These are phyloP conservation scores for Datura wrightii DNA, from an alignment of 257 asterid species.

Conservation along the genomic window DNA sequence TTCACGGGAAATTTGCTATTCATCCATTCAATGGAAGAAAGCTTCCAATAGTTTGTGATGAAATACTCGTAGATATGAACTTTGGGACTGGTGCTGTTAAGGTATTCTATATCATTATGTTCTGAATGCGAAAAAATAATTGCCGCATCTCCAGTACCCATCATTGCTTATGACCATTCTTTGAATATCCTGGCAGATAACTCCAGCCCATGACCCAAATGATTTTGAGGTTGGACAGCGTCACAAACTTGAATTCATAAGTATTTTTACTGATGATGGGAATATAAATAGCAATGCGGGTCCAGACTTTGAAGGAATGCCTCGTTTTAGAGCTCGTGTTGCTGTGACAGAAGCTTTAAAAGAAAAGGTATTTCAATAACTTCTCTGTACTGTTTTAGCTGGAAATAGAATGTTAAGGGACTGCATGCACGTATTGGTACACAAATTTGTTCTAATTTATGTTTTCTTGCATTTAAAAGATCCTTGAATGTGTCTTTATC, in stretches of 20 bases:
- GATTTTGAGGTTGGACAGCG: slow-evolving; percentile 98
- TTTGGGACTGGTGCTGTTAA: slow-evolving; percentile 99
- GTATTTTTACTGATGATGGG: slow-evolving; percentile 93
- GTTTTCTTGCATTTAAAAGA: neutral
- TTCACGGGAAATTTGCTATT: slow-evolving; percentile 80
- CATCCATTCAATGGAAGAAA: slow-evolving; percentile 92
- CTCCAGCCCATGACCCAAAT: slow-evolving; percentile 99
- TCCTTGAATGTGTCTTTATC: neutral
- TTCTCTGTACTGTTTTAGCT: neutral
- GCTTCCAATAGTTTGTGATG: slow-evolving; percentile 90
- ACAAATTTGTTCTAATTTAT: slow-evolving; percentile 1
- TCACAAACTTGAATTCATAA: slow-evolving; percentile 78
- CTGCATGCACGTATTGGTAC: neutral
- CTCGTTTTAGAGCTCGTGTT: slow-evolving; percentile 87
- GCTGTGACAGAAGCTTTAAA: slow-evolving; percentile 77
- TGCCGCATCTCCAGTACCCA: neutral
- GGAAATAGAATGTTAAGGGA: slow-evolving; percentile 17
- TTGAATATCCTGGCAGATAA: slow-evolving; percentile 63
- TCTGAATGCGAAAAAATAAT: slow-evolving; percentile 22
- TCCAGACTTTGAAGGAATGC: slow-evolving; percentile 71
- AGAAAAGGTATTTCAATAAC: slow-evolving; percentile 56
- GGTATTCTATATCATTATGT: slow-evolving; percentile 48
- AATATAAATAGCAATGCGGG: slow-evolving; percentile 92
- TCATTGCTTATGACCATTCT: slow-evolving; percentile 32
- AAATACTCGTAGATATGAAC: slow-evolving; percentile 80